Base-by-base conservation (phyloP, 2,329 filamentous ascomycete species). In the Aspergillaceae sp. region DNA sequence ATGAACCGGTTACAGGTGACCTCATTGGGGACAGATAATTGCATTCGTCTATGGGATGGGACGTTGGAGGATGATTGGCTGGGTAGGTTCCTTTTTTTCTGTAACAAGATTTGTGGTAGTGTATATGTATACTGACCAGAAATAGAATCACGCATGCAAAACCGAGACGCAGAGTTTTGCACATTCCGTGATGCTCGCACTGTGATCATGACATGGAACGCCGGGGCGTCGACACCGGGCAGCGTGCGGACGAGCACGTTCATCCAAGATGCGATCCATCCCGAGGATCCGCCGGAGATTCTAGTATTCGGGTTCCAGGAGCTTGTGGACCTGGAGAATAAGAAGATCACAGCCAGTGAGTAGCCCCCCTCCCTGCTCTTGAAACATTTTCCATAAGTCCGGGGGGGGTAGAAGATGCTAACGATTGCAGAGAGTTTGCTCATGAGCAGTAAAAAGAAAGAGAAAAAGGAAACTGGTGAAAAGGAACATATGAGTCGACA, bases 241-340 rank as follows among this genome's bases (percentile, higher is more conserved):
- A 86, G 83, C 58, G 72, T 97, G 32, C 79, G 86, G 45, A 87
- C 94, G 58, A 78, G 79, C 7, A 75, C 76, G 38, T 97, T 97
- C 64, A 86, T 97, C 59, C 81, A 82, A 53, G 81, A 91, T 47
- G 76, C 94, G 10, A 74, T 98, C 28, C 79, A 83, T 52, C 79
- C 78, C n/a, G 83, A 85, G 51, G 78, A 84, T 35, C 82, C 85
- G 5, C 88, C 92, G 0, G 92, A 97, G 56, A 89, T 98, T 42
- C 70, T 97, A 2, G 80, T 97, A 1, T 98, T 98, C 72, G 91
- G 90, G 1, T 98, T 98, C 65, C 92, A 98, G 66, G 92, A 98
- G 67, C 76, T 98, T n/a, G 92, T 98, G 3, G 92, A 98, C 61
- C 74, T 98, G 5, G 92, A 98, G 65, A 87, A 98, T 69, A 97